Evolutionary conservation across 2,329 filamentous ascomycete species (phyloP).

Genomic region (Pyricularia sp.): DNA sequence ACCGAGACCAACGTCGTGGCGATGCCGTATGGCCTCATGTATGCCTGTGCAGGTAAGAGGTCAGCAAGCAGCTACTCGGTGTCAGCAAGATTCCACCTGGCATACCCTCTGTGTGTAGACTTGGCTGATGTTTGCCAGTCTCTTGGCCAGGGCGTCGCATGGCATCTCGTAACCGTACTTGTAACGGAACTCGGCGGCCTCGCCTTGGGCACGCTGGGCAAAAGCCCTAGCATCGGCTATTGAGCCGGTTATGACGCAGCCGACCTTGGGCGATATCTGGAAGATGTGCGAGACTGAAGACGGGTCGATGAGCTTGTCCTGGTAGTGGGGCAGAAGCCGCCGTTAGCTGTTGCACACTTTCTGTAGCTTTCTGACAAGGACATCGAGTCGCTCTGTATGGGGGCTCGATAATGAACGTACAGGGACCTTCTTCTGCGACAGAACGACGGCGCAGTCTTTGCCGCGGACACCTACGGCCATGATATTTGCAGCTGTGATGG

Average conservation of each 20-base stretch:
- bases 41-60: conserved; percentile 41
- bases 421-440: conserved; percentile 99
- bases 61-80: not conserved
- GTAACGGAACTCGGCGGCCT: conserved; percentile 96
- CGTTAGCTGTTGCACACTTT: conserved; percentile 17
- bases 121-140: conserved; percentile 97
- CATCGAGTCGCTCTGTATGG: not conserved
- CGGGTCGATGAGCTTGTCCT: conserved; percentile 99
- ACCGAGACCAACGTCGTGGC: conserved; percentile 90
- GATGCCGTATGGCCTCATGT: conserved; percentile 95
- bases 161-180: conserved; percentile 99
- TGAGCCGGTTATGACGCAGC: conserved; percentile 96
- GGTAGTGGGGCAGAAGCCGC: conserved; percentile 6
- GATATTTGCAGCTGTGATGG: conserved; percentile 97
- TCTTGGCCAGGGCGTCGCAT: conserved; percentile 89
- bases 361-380: not conserved
- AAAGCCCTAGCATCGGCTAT: conserved; percentile 94
- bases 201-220: conserved; percentile 81
- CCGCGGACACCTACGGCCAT: conserved; percentile 92
- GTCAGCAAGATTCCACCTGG: not conserved
- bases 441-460: conserved; percentile 91
- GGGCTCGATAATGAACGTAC: conserved; percentile 41
- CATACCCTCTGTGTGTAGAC: conserved; percentile 92
- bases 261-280: conserved; percentile 88
- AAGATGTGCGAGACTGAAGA: conserved; percentile 96